These are phyloP conservation scores for Phlebopus sp. DNA, from an alignment of 1,284 basidiomycete genomes.

Conservation along the genomic window DNA sequence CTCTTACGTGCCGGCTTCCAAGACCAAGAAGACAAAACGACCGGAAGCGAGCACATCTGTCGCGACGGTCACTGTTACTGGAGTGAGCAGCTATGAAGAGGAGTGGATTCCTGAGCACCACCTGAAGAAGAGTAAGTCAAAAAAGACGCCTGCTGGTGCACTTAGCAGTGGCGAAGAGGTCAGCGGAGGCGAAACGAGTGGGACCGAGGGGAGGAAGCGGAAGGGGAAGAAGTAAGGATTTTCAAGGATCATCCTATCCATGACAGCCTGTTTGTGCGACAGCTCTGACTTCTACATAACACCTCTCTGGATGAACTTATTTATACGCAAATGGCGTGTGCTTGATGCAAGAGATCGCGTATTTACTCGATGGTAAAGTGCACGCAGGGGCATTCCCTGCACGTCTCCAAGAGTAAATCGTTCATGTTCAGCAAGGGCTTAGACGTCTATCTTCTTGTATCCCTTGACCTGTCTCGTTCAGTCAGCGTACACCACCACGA, in stretches of 20 bases:
- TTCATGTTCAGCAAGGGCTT: slow-evolving; percentile 2
- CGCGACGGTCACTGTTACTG: slow-evolving; percentile 61
- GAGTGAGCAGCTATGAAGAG: slow-evolving; percentile 77
- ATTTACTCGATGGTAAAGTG: not conserved
- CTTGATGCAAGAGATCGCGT: not conserved
- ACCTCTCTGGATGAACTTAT: slow-evolving; percentile 6
- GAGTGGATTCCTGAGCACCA: slow-evolving; percentile 93
- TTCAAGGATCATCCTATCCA: not conserved
- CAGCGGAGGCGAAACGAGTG: slow-evolving; percentile 58
- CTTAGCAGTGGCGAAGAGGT: slow-evolving; percentile 66
- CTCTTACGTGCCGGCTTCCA: slow-evolving; percentile 60
- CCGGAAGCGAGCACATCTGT: slow-evolving; percentile 53
- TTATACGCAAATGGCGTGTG: slow-evolving; percentile 6
- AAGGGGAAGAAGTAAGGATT: slow-evolving; percentile 54
- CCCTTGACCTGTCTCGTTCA: slow-evolving; percentile 45
- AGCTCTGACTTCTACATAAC: not conserved
- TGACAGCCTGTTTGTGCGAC: slow-evolving; percentile 4
- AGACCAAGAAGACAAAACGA: slow-evolving; percentile 35
- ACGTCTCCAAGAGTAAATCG: not conserved
- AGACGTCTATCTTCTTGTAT: slow-evolving; percentile 48
- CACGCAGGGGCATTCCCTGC: not conserved
- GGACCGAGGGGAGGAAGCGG: slow-evolving; percentile 54
- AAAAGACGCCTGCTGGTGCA: slow-evolving; percentile 41
- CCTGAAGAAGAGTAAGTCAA: slow-evolving; percentile 62
- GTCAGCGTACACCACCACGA: slow-evolving; percentile 7